Conservation (phyloP, 345 rosid species). For the Eucalyptus curtisii region DNA sequence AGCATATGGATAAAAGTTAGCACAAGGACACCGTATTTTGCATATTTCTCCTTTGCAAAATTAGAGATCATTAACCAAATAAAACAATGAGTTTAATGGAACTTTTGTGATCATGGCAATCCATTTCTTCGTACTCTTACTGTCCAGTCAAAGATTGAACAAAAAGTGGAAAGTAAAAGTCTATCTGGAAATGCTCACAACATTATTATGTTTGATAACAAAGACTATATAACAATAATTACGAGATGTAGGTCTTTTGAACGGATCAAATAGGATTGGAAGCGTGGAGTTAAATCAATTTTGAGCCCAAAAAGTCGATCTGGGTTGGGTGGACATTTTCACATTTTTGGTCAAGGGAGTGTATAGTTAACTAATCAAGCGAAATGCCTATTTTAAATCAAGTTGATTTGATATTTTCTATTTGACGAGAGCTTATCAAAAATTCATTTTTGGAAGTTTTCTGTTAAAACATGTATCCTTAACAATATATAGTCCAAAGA, state of each 20-base stretch:
- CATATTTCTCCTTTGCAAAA: neutral
- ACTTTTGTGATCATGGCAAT: neutral
- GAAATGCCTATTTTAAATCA: neutral
- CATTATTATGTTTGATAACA: neutral
- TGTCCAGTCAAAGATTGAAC: neutral
- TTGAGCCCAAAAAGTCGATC: neutral
- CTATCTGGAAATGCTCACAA: neutral
- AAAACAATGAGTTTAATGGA: neutral
- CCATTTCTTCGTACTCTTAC: neutral
- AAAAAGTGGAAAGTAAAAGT: neutral
- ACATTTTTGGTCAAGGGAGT: neutral
- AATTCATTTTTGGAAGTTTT: neutral
- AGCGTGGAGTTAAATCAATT: neutral
- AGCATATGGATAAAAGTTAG: neutral
- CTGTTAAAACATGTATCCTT: neutral
- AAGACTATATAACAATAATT: neutral
- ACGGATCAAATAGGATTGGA: neutral
- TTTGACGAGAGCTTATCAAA: neutral
- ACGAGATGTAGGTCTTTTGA: neutral
- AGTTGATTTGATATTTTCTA: neutral
- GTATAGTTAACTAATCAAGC: neutral
- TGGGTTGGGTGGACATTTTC: neutral
- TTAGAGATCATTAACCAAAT: neutral
- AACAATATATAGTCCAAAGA: too few relatives aligned
- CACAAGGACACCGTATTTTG: neutral